phyloP scores from a whole-genome alignment of 768 basidiomycete species.

The Russula sp. region DNA sequence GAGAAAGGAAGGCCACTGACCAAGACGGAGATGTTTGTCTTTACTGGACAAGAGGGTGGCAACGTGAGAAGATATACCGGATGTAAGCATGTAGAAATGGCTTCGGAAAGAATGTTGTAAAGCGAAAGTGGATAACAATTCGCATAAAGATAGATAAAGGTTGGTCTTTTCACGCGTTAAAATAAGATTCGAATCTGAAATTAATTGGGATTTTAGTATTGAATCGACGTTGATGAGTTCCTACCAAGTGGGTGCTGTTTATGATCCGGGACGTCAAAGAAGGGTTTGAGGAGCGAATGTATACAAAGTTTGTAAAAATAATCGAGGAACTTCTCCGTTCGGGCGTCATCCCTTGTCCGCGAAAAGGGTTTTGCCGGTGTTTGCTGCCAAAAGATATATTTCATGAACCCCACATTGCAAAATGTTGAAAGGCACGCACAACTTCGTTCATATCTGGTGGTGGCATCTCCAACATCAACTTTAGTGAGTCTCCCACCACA shows the following conservation, averaged over 20 bases:
- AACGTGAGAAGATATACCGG: slow-evolving; percentile 65
- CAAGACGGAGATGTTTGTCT: slow-evolving; percentile 90
- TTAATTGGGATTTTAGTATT: neutral
- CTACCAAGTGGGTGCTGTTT: slow-evolving; percentile 34
- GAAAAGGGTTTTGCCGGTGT: slow-evolving; percentile 38
- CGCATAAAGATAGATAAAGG: slow-evolving; percentile 84
- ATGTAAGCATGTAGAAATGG: slow-evolving; percentile 83
- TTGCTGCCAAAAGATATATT: slow-evolving; percentile 3
- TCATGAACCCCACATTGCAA: neutral
- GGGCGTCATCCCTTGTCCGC: slow-evolving; percentile 73
- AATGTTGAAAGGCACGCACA: slow-evolving; percentile 17
- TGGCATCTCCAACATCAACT: slow-evolving; percentile 76
- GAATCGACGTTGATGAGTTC: neutral
- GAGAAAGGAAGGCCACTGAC: slow-evolving; percentile 42
- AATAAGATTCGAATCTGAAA: slow-evolving; percentile 45
- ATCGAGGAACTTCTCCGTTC: slow-evolving; percentile 84
- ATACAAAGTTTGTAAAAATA: slow-evolving; percentile 89
- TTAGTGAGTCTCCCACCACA: slow-evolving; percentile 84
- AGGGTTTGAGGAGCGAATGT: slow-evolving; percentile 73
- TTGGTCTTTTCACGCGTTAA: slow-evolving; percentile 72
- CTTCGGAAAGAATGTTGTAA: slow-evolving; percentile 88
- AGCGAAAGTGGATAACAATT: slow-evolving; percentile 84
- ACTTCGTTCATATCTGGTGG: slow-evolving; percentile 29
- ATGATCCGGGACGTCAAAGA: slow-evolving; percentile 67
- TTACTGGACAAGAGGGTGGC: slow-evolving; percentile 71